These are phyloP conservation scores for Lyophyllum decastes DNA, from an alignment of 768 basidiomycete genomes.

Conservation along the genomic window DNA sequence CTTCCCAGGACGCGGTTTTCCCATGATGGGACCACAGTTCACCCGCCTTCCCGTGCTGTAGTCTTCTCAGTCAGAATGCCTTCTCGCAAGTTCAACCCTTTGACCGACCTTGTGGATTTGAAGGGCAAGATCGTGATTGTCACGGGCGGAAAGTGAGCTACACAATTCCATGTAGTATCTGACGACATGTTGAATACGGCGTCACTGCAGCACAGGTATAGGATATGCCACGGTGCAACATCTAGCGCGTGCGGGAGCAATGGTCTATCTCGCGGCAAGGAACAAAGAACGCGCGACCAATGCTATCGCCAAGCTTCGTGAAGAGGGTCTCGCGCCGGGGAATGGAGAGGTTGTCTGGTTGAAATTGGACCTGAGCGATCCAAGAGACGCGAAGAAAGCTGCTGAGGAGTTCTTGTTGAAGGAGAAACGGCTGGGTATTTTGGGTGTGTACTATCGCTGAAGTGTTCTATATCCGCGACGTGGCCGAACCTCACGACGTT, in stretches of 20 bases:
- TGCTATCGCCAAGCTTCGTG: slow-evolving; percentile 47
- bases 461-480: neutral
- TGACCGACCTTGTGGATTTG: slow-evolving; percentile 42
- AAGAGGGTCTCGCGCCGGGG: slow-evolving; percentile 42
- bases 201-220: slow-evolving; percentile 22
- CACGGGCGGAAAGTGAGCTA: slow-evolving; percentile 57
- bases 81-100: slow-evolving; percentile 7
- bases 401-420: slow-evolving; percentile 50
- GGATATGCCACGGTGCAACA: slow-evolving; percentile 53
- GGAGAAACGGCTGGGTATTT: slow-evolving; percentile 56
- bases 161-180: neutral
- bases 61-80: neutral
- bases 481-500: neutral
- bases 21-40: neutral
- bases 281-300: slow-evolving; percentile 43
- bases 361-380: slow-evolving; percentile 52
- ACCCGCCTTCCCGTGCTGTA: neutral
- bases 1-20: no score
- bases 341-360: slow-evolving; percentile 51
- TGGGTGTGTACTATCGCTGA: slow-evolving; percentile 36
- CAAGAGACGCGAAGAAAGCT: slow-evolving; percentile 44
- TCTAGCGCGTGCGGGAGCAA: slow-evolving; percentile 55
- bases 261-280: slow-evolving; percentile 59
- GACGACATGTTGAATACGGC: neutral
- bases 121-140: slow-evolving; percentile 54